Base-by-base conservation (phyloP, 2,329 filamentous ascomycete genomes). In the Aspergillus aculeatus region DNA sequence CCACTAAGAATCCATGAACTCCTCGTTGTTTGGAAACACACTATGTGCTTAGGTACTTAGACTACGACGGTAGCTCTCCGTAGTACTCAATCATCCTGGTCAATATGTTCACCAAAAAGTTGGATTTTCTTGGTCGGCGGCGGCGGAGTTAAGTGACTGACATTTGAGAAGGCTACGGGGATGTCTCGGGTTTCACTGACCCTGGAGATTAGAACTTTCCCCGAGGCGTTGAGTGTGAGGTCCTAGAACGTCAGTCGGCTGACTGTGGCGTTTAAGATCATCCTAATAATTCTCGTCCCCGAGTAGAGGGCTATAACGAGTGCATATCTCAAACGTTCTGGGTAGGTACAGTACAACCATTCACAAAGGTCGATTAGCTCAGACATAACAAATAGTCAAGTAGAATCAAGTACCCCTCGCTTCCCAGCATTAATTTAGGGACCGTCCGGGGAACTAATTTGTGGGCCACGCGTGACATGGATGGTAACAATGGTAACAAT, bases 381-480 rank as follows among this genome's bases (percentile, higher is more conserved):
- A 44, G 38, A 16, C 38, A 10, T 2, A 35, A 16, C 32, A 35
- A 35, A 35, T 35, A 35, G 32, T 29, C 9, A 9, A 26, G 26
- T 29, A 10, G 26, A 44, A 7, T 6, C 38, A 19, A 44, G 38
- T 19, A 44, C 38, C 16, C 38, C 38, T 44, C 38, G 38, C 38
- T 44, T 19, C 16, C 14, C 16, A 31, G 53, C n/a, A 55, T 55
- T 55, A 55, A 55, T 55, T 55, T 24, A 47, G 53, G 53, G 53
- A 29, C 24, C 38, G 38, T 55, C 4, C 11, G 44, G 19, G 2
- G 41, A 21, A 24, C 53, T 31, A 47, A 21, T 19, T n/a, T 44
- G 53, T 55, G 41, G 19, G 29, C 47, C 53, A 16, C 19, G 6
- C 38, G 38, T 35, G 32, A 35, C 38, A 44, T 12, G 32, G 38